phyloP scores from a whole-genome alignment of 257 asterid species.

The Solanum dulcamara region DNA sequence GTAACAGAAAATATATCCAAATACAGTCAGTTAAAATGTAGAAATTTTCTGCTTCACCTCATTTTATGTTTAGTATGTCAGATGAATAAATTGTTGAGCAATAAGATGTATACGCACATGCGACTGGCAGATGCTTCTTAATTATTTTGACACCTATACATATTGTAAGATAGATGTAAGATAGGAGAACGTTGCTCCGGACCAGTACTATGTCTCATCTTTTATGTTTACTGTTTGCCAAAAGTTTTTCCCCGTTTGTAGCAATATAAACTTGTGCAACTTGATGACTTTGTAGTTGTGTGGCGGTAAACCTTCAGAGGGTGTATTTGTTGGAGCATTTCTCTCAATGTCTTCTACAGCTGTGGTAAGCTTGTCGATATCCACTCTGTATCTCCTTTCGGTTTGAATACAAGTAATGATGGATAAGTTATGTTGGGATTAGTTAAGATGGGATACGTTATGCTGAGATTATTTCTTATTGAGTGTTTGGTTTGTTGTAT shows the following conservation, averaged over 20 bases:
- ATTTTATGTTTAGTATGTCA: not conserved
- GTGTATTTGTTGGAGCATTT: conserved; percentile 88
- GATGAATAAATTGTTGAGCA: not conserved
- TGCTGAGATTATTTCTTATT: too few relatives aligned
- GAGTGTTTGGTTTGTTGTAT: too few relatives aligned
- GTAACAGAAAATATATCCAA: not conserved
- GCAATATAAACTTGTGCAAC: conserved; percentile 4
- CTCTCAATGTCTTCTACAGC: conserved; percentile 99
- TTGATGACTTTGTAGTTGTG: conserved; percentile 56
- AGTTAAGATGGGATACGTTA: too few relatives aligned
- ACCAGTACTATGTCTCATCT: not conserved
- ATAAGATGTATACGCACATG: not conserved
- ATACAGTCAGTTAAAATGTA: not conserved
- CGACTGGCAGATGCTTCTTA: not conserved
- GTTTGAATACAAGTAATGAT: too few relatives aligned
- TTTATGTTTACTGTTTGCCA: not conserved
- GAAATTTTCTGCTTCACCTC: not conserved
- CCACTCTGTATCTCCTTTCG: not conserved
- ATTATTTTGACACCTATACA: not conserved
- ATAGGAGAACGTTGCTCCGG: not conserved
- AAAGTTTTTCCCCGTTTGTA: not conserved
- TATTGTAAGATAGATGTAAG: not conserved
- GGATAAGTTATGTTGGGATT: too few relatives aligned
- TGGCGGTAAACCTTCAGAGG: conserved; percentile 94
- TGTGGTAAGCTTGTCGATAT: conserved; percentile 48